Evolutionary conservation across 352 stramenopile genomes (phyloP), one percentile per base, ranked within the genome.

Genomic region (Thraustochytrium striatum): DNA sequence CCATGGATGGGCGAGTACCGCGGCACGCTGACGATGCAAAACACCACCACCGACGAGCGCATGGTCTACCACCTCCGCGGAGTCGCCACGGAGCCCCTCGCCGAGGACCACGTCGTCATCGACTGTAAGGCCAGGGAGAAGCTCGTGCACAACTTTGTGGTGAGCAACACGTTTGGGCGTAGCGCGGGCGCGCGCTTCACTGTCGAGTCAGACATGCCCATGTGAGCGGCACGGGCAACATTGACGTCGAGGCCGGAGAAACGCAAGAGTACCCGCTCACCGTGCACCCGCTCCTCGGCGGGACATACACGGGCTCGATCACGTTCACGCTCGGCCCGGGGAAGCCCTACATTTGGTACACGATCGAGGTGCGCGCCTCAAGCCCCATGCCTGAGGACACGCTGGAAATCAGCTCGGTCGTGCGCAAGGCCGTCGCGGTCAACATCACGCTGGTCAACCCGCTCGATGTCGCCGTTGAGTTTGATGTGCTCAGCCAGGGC

Each of bases 151-250:
- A 82, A 87, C 13, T 96, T 97, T 62, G 72, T 85, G 9, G 87
- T 97, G 8, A 78, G 87, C 8, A 91, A 89, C 61, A 85, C 88
- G 11, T 86, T 72, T 9, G 85, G 39, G 81, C 86, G 2, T 85
- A 88, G 13, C 55, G 57, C 47, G 3, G 68, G 69, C 59, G 7
- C 91, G 39, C 82, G 81, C 0, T 97, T 90, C 68, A 89, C 87
- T 30, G 90, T 97, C 8, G 93, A 97, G 57, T 96, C 89, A 2
- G 93, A 97, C 79, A 78, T 97, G n/a, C 90, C 90, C 88, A 96
- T 59, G 90, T 96, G 0, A 88, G 87, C 8, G 91, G 92, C 2
- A 82, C 85, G 0, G 82, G 89, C 0, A 89, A 82, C 0, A 72
- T 95, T 28, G 83, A 68, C 0, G 84, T 96, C 0, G 82, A 41